Base-by-base conservation (phyloP, 805 yeast species). In the Kodamaea fukazawae region DNA sequence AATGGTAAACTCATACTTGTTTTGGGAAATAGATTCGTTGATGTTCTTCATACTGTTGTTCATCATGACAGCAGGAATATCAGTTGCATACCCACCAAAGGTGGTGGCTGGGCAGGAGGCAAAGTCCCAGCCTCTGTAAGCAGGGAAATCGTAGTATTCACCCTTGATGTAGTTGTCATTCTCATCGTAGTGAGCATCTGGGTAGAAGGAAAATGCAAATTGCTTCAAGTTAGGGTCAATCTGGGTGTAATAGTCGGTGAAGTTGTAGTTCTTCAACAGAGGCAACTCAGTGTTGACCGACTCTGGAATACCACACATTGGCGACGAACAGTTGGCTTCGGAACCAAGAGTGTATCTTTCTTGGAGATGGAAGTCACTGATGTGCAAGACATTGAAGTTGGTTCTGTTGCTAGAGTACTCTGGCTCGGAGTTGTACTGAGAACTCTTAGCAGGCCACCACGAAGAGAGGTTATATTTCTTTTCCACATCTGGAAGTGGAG, bases 311-410 rank as follows among this genome's bases (percentile, higher is more conserved):
- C 90, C 83, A 56, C 90, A 83, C 73, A 80, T 69, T 57, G 65
- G 46, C 45, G 64, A 42, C 57, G 76, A 58, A 56, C 83, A 78
- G 51, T 79, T 78, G n/a, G 74, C 75, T 55, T 79, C 85, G 4
- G 74, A 56, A 23, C 82, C 83, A 9, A 75, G 60, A 15, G 65
- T 56, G 55, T 75, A 79, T 46, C 76, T 75, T 40, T 75, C 57
- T 53, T 81, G 77, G 34, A 79, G 58, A 57, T 83, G 88, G 58
- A 82, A 77, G 53, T 83, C 89, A 13, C 83, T 73, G 23, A 83
- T 50, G 49, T 83, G 90, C 44, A 83, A 63, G 4, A 80, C 87
- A 43, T 79, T 76, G 58, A 81, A 76, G 1, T 70, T 63, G 41
- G 70, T 55, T 14, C 54, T 44, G 29, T 48, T 47, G 16, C 42